Conservation (phyloP, 306 rosid species). For the Cicer pinnatifidum region DNA sequence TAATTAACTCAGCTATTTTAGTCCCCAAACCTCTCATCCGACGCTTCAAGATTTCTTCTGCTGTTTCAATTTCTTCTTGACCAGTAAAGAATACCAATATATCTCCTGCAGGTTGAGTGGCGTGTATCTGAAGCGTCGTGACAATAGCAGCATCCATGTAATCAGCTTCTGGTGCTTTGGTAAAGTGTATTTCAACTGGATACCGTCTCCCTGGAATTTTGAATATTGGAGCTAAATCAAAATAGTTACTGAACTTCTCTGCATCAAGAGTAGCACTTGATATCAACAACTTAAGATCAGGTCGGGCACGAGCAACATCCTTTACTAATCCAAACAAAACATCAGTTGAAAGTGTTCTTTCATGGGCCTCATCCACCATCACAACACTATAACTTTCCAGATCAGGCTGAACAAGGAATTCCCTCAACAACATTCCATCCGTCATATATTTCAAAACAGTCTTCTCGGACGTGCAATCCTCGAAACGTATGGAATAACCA, state of each 20-base stretch:
- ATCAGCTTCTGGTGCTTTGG: conserved; percentile 91
- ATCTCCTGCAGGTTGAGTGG: conserved; percentile 85
- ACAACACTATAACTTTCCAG: conserved; percentile 90
- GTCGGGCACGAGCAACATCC: conserved; percentile 86
- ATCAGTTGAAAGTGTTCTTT: conserved; percentile 95
- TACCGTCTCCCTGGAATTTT: conserved; percentile 85
- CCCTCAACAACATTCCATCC: conserved; percentile 94
- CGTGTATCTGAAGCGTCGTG: conserved; percentile 86
- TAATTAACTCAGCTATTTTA: conserved; percentile 86
- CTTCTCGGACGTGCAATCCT: conserved; percentile 93
- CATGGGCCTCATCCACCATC: conserved; percentile 99
- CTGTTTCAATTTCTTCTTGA: conserved; percentile 94
- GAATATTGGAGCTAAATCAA: conserved; percentile 92
- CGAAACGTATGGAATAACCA: conserved; percentile 94
- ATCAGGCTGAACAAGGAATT: conserved; percentile 89
- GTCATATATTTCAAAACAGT: conserved; percentile 92
- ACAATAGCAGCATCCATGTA: conserved; percentile 93
- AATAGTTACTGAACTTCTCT: conserved; percentile 85
- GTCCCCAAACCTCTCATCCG: conserved; percentile 83
- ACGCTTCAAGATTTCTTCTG: conserved; percentile 87
- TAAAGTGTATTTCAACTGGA: conserved; percentile 83
- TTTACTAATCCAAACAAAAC: conserved; percentile 90
- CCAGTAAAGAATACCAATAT: conserved; percentile 88
- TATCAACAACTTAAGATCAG: conserved; percentile 86
- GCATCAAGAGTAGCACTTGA: conserved; percentile 97